These are phyloP conservation scores for Naumovozyma castellii DNA, from an alignment of 805 yeast species.

Conservation along the genomic window DNA sequence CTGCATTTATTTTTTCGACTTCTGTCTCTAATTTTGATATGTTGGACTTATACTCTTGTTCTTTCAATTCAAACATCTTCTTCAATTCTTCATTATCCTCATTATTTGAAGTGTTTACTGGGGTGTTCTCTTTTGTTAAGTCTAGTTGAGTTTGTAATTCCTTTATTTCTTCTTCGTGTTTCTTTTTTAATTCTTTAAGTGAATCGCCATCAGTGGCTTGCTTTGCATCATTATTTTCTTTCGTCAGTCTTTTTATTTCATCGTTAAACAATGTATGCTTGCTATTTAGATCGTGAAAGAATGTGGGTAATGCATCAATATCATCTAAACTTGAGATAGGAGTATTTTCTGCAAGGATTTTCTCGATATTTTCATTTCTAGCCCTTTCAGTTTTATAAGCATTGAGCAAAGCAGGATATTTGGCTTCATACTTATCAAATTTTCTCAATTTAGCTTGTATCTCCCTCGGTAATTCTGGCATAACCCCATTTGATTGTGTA, in stretches of 20 bases:
- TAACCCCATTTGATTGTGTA: background rate
- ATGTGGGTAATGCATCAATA: conserved; percentile 58
- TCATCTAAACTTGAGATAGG: conserved; percentile 73
- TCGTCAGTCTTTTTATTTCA: conserved; percentile 47
- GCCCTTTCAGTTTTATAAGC: conserved; percentile 79
- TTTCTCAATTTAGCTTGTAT: conserved; percentile 57
- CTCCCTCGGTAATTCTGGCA: conserved; percentile 45
- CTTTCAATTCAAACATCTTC: background rate
- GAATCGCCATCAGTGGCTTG: conserved; percentile 5
- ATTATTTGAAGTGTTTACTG: too few species aligned
- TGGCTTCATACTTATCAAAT: conserved; percentile 79
- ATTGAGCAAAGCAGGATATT: conserved; percentile 73
- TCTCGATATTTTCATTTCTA: conserved; percentile 53
- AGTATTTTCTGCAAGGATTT: conserved; percentile 63
- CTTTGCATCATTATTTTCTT: conserved; percentile 6
- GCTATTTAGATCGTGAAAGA: conserved; percentile 50
- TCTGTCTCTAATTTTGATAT: background rate
- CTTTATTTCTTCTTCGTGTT: conserved; percentile 1
- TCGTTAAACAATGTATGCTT: conserved; percentile 52
- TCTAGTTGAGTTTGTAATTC: conserved; percentile 3
- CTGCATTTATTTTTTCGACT: background rate
- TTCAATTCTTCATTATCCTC: background rate
- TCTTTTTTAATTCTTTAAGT: conserved; percentile 3
- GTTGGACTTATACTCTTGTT: background rate
- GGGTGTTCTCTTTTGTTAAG: background rate